A percentile compares a stretch with the other conserved stretches of the same genome.
Evolutionary conservation across 2,329 filamentous ascomycete genomes (phyloP).

Genomic region (Beauveria asiatica): DNA sequence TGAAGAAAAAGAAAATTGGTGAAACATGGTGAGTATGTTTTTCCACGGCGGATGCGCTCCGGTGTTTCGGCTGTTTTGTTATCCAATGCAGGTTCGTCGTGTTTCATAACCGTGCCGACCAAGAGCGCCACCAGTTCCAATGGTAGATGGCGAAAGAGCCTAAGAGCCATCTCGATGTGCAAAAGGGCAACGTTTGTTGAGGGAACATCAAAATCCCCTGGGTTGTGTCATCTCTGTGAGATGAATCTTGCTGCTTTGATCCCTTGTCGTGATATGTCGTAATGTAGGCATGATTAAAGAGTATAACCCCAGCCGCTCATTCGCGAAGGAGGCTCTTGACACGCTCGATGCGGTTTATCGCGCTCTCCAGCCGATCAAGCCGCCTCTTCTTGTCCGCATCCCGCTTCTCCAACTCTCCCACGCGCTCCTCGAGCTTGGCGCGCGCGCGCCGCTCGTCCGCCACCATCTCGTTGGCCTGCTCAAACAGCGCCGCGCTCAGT

Average conservation of each 20-base stretch:
- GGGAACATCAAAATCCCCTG: not conserved
- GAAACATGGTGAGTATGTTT: not conserved
- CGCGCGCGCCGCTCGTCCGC: conserved; percentile 64
- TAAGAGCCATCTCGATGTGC: not conserved
- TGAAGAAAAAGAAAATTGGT: not conserved
- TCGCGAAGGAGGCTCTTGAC: conserved; percentile 50
- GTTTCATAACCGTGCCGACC: conserved; percentile 1
- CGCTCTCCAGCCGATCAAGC: conserved; percentile 62
- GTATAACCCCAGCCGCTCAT: not conserved
- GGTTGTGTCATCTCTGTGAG: not conserved
- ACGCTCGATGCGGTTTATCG: conserved; percentile 62
- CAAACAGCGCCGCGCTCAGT: conserved; percentile 64
- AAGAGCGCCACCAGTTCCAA: not conserved
- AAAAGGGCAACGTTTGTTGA: not conserved
- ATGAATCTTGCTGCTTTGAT: not conserved
- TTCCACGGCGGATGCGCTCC: not conserved
- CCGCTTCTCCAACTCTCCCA: conserved; percentile 58
- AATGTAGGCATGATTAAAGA: not conserved
- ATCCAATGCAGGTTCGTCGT: not conserved
- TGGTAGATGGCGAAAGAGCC: not conserved
- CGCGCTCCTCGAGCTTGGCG: conserved; percentile 61
- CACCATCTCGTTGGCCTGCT: conserved; percentile 84
- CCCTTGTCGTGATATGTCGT: not conserved
- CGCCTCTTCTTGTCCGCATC: conserved; percentile 62
- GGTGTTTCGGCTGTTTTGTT: not conserved